Evolutionary conservation across 176 grass and related monocot genomes (phyloP), one percentile per base, ranked within the genome.

Genomic region (Aegilops tauschii): DNA sequence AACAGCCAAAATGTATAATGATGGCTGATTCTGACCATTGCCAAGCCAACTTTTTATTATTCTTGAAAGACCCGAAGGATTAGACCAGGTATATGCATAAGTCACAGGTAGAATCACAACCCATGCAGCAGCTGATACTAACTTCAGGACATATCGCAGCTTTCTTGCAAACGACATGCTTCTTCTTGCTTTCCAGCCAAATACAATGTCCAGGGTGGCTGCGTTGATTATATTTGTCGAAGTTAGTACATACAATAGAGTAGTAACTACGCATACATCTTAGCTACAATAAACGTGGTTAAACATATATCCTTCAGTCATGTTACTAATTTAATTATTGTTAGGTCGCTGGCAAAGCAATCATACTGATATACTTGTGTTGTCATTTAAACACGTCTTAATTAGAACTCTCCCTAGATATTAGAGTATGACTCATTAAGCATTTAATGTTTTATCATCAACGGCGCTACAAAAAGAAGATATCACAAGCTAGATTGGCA

Each of bases 11-110:
- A 93, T 94, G 68, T 99, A 96, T 39, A 99, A 86, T 20, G 97
- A 94, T 44, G 93, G 72, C 71, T 94, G 94, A 83, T 93, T 93
- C 79, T 87, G 92, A 79, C 94, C 93, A 78, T 91, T 82, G 65
- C 97, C 97, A 88, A 99, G 94, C 97, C 97, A 99, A 69, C 88
- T 79, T 89, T 99, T 99, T 71, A 99, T 99, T 82, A 89, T 94
- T 63, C 77, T 95, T 76, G 87, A 76, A 64, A 99, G 80, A 71
- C 94, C 94, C 21, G 87, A 90, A 82, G 97, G 94, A 75, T 90
- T 89, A 49, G 88, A 73, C 92, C 90, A 94, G 18, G 90, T 88
- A 78, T 92, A 98, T 17, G 97, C 93, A 87, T 98, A 98, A 83
- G 97, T 96, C 69, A 99, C 94, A 79, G 97, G 94, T 87, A 99